Evolutionary conservation across 352 stramenopile genomes (phyloP).

Genomic region (Phytophthora fragariaefolia): DNA sequence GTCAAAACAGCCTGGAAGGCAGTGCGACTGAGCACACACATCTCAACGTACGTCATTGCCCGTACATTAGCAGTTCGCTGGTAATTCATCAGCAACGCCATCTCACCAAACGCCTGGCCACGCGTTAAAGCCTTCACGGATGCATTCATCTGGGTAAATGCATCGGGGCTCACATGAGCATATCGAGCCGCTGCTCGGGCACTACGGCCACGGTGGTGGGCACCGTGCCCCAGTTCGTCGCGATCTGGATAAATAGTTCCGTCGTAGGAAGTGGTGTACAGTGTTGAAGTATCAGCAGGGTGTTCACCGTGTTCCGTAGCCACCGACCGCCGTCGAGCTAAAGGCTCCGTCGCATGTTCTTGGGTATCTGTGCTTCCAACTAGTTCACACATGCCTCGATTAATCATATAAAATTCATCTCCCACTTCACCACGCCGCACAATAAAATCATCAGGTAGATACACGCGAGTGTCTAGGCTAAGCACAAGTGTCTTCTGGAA

Average conservation of each 20-base stretch:
- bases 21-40: conserved; percentile 48
- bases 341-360: conserved; percentile 29
- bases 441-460: conserved; percentile 70
- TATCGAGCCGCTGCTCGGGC: conserved; percentile 9
- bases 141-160: conserved; percentile 1
- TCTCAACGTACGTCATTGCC: conserved; percentile 52
- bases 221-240: conserved; percentile 10
- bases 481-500: conserved; percentile 66
- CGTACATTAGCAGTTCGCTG: conserved; percentile 48
- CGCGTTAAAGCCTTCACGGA: conserved; percentile 24
- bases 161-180: conserved; percentile 20
- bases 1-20: conserved; percentile 43
- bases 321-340: conserved; percentile 24
- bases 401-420: conserved; percentile 74
- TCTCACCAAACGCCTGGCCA: conserved; percentile 57
- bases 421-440: conserved; percentile 55
- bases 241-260: conserved; percentile 28
- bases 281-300: conserved; percentile 21
- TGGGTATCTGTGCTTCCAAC: conserved; percentile 27
- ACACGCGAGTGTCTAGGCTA: conserved; percentile 55
- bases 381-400: conserved; percentile 55
- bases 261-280: conserved; percentile 34
- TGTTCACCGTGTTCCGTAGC: conserved; percentile 14
- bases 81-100: conserved; percentile 59
- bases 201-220: conserved; percentile 3